Conservation (phyloP, 2,329 filamentous ascomycete species). For the Trichoderma sp. region DNA sequence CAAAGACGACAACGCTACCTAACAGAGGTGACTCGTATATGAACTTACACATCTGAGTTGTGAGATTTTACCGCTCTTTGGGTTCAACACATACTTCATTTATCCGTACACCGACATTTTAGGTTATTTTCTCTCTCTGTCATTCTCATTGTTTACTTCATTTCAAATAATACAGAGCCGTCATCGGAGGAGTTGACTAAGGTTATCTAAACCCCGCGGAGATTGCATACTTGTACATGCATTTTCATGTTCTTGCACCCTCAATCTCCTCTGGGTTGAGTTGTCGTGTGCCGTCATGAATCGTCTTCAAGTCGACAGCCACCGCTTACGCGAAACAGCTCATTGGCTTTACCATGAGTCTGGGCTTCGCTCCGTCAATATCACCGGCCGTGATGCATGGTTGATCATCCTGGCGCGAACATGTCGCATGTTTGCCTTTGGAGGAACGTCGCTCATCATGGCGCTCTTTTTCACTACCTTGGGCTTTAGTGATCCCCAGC, state of each 20-base stretch:
- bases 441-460: slow-evolving; percentile 57
- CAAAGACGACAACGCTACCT: neutral
- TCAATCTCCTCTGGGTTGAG: neutral
- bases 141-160: neutral
- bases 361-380: slow-evolving; percentile 45
- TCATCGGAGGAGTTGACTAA: neutral
- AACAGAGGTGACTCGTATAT: neutral
- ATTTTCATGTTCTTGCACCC: neutral
- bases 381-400: slow-evolving; percentile 48
- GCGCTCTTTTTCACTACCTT: slow-evolving; percentile 59
- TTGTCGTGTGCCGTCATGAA: neutral
- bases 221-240: neutral
- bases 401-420: slow-evolving; percentile 52
- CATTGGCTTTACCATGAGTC: slow-evolving; percentile 44
- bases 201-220: neutral
- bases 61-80: neutral
- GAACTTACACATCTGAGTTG: neutral
- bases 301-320: neutral
- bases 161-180: neutral
- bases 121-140: neutral
- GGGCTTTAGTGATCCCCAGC: slow-evolving; percentile 53
- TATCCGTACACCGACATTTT: neutral
- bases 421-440: slow-evolving; percentile 62
- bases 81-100: neutral
- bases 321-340: neutral